phyloP scores from a whole-genome alignment of 2,329 filamentous ascomycete genomes.

The Aplosporella prunicola region DNA sequence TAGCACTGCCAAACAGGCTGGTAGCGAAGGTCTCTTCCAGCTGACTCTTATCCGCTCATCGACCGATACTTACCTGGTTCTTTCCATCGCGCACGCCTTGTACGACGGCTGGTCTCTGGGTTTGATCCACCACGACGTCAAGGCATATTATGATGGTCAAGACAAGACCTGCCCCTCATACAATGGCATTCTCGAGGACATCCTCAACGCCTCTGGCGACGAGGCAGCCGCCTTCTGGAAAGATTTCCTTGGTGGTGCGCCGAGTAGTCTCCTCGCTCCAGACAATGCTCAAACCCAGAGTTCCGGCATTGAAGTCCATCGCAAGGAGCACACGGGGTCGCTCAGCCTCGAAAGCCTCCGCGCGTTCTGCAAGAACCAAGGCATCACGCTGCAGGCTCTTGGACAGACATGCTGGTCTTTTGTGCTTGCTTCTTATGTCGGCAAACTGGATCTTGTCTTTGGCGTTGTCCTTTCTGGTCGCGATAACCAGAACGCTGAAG shows the following conservation, averaged over 20 bases:
- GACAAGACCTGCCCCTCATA: conserved; percentile 39
- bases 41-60: conserved; percentile 30
- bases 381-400: conserved; percentile 66
- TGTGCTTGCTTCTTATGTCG: conserved; percentile 53
- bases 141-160: conserved; percentile 49
- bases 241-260: conserved; percentile 50
- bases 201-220: conserved; percentile 39
- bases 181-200: conserved; percentile 45
- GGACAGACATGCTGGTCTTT: conserved; percentile 70
- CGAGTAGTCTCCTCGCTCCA: background rate
- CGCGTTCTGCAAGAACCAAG: conserved; percentile 54
- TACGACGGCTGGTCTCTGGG: conserved; percentile 83
- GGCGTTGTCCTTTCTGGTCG: conserved; percentile 77
- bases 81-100: conserved; percentile 77
- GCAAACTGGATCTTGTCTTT: conserved; percentile 66
- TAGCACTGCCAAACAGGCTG: conserved; percentile 19
- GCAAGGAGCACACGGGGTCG: conserved; percentile 39
- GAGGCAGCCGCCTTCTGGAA: conserved; percentile 60
- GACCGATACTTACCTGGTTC: conserved; percentile 35
- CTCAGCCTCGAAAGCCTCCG: conserved; percentile 36
- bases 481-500: conserved; percentile 59
- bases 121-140: conserved; percentile 62
- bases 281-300: conserved; percentile 9
- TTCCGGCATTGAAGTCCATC: conserved; percentile 22
- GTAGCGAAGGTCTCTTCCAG: conserved; percentile 20